phyloP scores from a whole-genome alignment of 2,329 filamentous ascomycete genomes.

The Alternaria conjuncta region DNA sequence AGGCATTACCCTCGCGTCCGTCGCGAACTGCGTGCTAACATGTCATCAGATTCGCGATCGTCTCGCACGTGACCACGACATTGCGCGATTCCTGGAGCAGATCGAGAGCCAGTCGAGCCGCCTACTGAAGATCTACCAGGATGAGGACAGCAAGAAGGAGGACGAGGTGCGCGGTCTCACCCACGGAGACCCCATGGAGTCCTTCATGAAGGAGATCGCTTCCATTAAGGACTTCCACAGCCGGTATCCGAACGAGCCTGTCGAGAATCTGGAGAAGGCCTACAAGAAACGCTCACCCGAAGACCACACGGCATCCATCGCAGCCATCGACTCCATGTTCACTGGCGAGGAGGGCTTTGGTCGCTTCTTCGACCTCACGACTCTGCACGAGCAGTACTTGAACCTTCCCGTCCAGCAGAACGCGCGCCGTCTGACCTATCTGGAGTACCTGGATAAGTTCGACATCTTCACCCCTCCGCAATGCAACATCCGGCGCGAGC shows the following conservation, averaged over 20 bases:
- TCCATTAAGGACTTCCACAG: constrained; percentile 87
- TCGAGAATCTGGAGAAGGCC: constrained; percentile 91
- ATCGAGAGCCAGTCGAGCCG: constrained; percentile 86
- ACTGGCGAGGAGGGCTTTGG: constrained; percentile 95
- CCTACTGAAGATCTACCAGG: constrained; percentile 82
- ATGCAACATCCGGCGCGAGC: constrained; percentile 74
- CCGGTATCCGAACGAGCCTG: constrained; percentile 90
- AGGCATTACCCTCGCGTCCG: constrained; percentile 41
- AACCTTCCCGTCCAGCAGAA: constrained; percentile 84
- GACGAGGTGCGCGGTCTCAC: constrained; percentile 85
- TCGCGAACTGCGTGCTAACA: constrained; percentile 7
- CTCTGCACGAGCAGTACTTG: constrained; percentile 83
- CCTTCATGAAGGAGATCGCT: constrained; percentile 85
- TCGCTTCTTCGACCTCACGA: constrained; percentile 87
- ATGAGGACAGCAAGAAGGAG: constrained; percentile 72
- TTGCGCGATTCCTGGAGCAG: constrained; percentile 82
- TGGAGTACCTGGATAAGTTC: constrained; percentile 92
- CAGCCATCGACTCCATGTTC: constrained; percentile 87
- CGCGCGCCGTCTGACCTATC: constrained; percentile 72
- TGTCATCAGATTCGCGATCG: constrained; percentile 79
- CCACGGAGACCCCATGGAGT: constrained; percentile 83
- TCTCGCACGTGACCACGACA: constrained; percentile 89
- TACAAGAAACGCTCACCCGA: constrained; percentile 76
- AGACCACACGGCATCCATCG: constrained; percentile 65
- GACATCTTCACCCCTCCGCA: constrained; percentile 81